phyloP scores from a whole-genome alignment of 768 basidiomycete genomes.

The Ramaria sp. region DNA sequence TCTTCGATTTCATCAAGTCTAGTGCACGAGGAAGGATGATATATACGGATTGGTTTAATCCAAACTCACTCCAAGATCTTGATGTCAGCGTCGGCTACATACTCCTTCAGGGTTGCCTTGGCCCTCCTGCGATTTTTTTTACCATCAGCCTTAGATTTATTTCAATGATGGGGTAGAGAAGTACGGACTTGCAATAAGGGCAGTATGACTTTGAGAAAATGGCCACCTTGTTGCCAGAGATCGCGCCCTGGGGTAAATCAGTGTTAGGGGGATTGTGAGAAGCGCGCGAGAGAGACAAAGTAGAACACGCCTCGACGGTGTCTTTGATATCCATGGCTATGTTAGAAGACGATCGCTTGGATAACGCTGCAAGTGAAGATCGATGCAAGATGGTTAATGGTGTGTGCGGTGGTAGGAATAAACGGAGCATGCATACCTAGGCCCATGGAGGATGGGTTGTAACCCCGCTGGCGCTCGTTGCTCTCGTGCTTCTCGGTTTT shows the following conservation, averaged over 20 bases:
- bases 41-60: background rate
- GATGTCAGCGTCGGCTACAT: constrained; percentile 13
- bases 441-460: no score
- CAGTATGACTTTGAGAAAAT: constrained; percentile 55
- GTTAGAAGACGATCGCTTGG: background rate
- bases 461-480: no score
- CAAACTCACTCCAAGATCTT: constrained; percentile 39
- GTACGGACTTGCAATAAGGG: constrained; percentile 36
- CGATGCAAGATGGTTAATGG: background rate
- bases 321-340: constrained; percentile 16
- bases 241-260: constrained; percentile 26
- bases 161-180: constrained; percentile 22
- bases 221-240: constrained; percentile 38
- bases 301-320: constrained; percentile 28
- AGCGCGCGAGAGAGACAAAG: background rate
- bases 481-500: no score
- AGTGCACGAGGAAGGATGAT: background rate
- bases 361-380: background rate
- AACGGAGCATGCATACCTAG: background rate
- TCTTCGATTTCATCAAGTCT: constrained; percentile 54
- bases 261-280: background rate
- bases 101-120: background rate
- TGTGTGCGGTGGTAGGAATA: background rate
- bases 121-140: background rate
- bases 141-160: constrained; percentile 11